Base-by-base conservation (phyloP, 306 rosid genomes). In the Vigna angularis region DNA sequence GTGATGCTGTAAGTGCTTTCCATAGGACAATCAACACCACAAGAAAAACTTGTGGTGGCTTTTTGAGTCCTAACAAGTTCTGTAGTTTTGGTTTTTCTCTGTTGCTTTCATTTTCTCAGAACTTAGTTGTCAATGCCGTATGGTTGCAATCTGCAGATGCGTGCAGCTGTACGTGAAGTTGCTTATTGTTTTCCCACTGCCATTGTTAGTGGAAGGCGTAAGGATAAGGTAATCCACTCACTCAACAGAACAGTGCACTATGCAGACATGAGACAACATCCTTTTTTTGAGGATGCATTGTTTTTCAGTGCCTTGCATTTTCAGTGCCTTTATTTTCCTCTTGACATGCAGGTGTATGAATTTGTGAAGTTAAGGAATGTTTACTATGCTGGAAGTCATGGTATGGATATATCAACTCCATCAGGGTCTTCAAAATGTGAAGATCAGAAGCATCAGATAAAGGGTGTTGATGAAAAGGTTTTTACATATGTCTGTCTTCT, bases 301-400 rank as follows among this genome's bases (percentile, higher is more conserved):
- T 47, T 66, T 34, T 76, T 58, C 57, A 49, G 4, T 28, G 32
- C 16, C 2, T 4, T 28, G 6, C 59, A 32, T 58, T 56, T 59
- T 36, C 74, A 51, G 9, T 34, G 26, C 61, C 28, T 79, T 65
- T 5, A 12, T 75, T 49, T 47, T 5, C n/a, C 9, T 73, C 16
- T 74, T 72, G 42, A 56, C 53, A 62, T 62, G 24, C n/a, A 90
- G 94, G 88, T 90, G 4, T 70, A 15, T n/a, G 76, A 84, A 48
- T 90, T 88, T 86, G 91, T 90, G 3, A 81, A 81, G 85, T 42
- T 90, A 7, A 71, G 70, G 63, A 77, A 83, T 81, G 71, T 88
- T 1, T 81, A 81, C 42, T 90, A 90, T 80, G 94, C 90, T 78
- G 94, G 94, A 61, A 88, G 94, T 47, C 94, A 90, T 81, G 94